These are phyloP conservation scores for Candida germanica DNA, from an alignment of 805 yeast genomes.

Conservation along the genomic window DNA sequence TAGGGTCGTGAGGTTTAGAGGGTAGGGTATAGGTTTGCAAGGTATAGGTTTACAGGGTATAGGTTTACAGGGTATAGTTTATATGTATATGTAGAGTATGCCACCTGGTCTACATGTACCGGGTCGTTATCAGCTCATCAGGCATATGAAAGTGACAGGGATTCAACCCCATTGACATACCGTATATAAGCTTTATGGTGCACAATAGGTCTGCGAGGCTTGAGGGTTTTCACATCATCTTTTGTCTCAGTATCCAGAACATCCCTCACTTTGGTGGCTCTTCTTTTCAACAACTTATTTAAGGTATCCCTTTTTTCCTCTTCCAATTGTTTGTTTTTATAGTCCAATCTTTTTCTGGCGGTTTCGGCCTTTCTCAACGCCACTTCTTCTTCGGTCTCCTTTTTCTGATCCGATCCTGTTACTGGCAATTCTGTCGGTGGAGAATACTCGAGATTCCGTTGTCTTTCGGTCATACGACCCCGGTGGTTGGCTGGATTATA, in stretches of 20 bases:
- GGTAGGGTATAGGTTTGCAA: too few species aligned
- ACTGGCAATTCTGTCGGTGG: slow-evolving; percentile 32
- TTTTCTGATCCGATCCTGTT: slow-evolving; percentile 40
- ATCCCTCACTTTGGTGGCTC: slow-evolving; percentile 70
- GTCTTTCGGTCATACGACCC: slow-evolving; percentile 55
- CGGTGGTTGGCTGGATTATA: slow-evolving; percentile 45
- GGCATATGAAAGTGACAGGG: too few species aligned
- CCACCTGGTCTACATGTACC: too few species aligned
- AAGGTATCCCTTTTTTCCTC: slow-evolving; percentile 92
- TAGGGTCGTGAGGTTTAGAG: too few species aligned
- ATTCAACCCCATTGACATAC: slow-evolving; percentile 29
- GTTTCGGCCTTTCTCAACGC: slow-evolving; percentile 80
- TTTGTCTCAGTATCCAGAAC: slow-evolving; percentile 27
- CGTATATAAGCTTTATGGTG: slow-evolving; percentile 45
- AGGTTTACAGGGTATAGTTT: too few species aligned
- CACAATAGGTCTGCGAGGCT: slow-evolving; percentile 42
- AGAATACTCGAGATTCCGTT: slow-evolving; percentile 30
- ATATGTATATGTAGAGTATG: too few species aligned
- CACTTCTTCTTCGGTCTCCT: slow-evolving; percentile 79
- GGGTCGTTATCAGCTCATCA: too few species aligned
- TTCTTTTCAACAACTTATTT: slow-evolving; percentile 76
- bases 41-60: too few species aligned
- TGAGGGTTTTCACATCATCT: slow-evolving; percentile 19
- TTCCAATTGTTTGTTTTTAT: slow-evolving; percentile 76
- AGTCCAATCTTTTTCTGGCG: slow-evolving; percentile 83